phyloP scores from a whole-genome alignment of 108 stramenopile species.

The Pelagomonas calceolata region DNA sequence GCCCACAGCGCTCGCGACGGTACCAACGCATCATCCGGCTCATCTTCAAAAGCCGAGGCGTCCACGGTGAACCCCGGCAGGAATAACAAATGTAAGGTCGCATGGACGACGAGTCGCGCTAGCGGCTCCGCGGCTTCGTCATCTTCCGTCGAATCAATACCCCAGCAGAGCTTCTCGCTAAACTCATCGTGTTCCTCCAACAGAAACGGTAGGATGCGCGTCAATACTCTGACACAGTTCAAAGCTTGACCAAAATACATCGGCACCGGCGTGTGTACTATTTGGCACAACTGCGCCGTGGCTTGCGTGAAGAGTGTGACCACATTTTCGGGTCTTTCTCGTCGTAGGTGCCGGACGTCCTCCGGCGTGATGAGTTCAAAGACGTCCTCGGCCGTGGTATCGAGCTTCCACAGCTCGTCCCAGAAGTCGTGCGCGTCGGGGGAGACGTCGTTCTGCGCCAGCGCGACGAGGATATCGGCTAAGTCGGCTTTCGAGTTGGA shows the following conservation, averaged over 20 bases:
- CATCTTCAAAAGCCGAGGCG: neutral
- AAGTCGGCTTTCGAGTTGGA: too few species aligned
- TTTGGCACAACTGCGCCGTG: slow-evolving; percentile 82
- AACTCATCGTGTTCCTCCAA: slow-evolving; percentile 56
- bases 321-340: slow-evolving; percentile 67
- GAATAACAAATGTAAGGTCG: slow-evolving; percentile 85
- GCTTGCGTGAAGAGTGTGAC: slow-evolving; percentile 80
- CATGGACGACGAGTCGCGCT: slow-evolving; percentile 74
- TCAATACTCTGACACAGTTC: slow-evolving; percentile 80
- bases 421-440: slow-evolving; percentile 78
- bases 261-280: slow-evolving; percentile 84
- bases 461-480: slow-evolving; percentile 29
- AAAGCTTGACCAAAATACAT: slow-evolving; percentile 85
- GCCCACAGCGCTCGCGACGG: too few species aligned
- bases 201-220: slow-evolving; percentile 76
- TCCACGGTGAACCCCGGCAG: slow-evolving; percentile 70
- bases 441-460: slow-evolving; percentile 58
- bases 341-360: slow-evolving; percentile 10
- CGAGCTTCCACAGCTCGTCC: slow-evolving; percentile 85
- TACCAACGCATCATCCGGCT: neutral
- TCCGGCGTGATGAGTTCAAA: slow-evolving; percentile 73
- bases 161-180: slow-evolving; percentile 14
- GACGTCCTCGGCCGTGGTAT: slow-evolving; percentile 63
- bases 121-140: slow-evolving; percentile 73
- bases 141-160: slow-evolving; percentile 4